Evolutionary conservation across 768 basidiomycete genomes (phyloP), one percentile per base, ranked within the genome.

Genomic region (Lactarius vividus): DNA sequence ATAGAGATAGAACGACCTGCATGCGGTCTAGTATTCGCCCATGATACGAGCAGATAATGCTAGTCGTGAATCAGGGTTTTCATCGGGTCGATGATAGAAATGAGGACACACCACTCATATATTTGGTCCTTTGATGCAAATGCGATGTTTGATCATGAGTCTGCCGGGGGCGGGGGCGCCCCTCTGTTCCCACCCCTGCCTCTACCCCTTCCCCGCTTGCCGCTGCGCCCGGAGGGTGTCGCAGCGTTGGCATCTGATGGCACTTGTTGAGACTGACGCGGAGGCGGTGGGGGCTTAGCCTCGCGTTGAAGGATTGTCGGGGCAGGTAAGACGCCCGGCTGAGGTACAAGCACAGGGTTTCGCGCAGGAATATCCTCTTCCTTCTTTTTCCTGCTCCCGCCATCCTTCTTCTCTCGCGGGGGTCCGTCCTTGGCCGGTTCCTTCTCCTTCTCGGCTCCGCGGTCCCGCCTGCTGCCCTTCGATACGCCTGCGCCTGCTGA

Each of bases 401-500:
- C 64, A 1, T 66, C 72, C 29, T 66, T 69, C 18, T 70, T 66
- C 56, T 64, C 60, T 11, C 62, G 60, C 4, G 65, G 15, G 15
- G 57, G 31, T 1, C 60, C 65, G 3, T 70, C 73, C 61, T 65
- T 75, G 3, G 67, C 70, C 2, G 59, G 57, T 33, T 72, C 69
- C 39, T 64, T 70, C 15, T 73, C 72, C 71, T 77, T 79, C 18
- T 69, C 69, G 1, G 55, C 46, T 28, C 29, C 60, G 9, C 69
- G 66, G 44, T 70, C 67, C 5, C 69, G 69, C 26, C 59, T 64
- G 42, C 52, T 16, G 23, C 77, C 73, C 29, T 80, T 77, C n/a
- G 80, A 74, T 4, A 85, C 84, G 6, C 85, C 86, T 0, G 85
- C 84, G 0, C 87, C 85, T n/a, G 63, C 75, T 89, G 33, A 92